Conservation (phyloP, 805 yeast species). For the Wickerhamiella allomyrinae region DNA sequence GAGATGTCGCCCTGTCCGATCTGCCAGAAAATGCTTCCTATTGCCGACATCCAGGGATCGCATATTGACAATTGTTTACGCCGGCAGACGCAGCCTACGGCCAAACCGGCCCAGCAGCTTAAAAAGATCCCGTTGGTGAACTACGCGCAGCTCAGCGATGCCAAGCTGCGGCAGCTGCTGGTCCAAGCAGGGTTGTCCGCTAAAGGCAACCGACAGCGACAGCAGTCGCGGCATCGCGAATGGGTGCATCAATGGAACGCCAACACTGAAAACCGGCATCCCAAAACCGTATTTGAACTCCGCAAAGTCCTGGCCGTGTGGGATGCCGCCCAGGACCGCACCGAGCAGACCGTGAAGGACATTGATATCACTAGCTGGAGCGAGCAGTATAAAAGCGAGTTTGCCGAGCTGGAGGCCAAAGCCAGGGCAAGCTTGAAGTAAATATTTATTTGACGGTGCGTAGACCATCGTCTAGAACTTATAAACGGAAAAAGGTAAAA, state of each 20-base stretch:
- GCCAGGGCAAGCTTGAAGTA: slow-evolving; percentile 8
- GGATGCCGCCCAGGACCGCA: slow-evolving; percentile 10
- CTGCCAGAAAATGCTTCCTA: slow-evolving; percentile 41
- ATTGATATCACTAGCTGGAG: slow-evolving; percentile 10
- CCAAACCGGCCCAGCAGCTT: slow-evolving; percentile 13
- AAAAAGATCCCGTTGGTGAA: slow-evolving; percentile 34
- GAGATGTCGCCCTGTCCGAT: slow-evolving; percentile 60
- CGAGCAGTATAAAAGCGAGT: slow-evolving; percentile 14
- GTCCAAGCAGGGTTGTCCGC: slow-evolving; percentile 40
- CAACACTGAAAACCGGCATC: slow-evolving; percentile 57
- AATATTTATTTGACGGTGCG: no score
- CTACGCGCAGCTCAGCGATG: slow-evolving; percentile 41
- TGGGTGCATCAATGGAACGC: slow-evolving; percentile 69
- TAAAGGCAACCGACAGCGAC: slow-evolving; percentile 44
- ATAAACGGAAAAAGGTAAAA: no score
- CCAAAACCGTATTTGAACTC: slow-evolving; percentile 42
- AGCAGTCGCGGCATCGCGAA: slow-evolving; percentile 63
- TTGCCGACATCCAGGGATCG: slow-evolving; percentile 37
- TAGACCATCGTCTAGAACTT: no score
- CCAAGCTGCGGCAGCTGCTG: slow-evolving; percentile 49
- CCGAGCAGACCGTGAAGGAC: slow-evolving; percentile 7
- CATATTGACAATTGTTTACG: slow-evolving; percentile 51
- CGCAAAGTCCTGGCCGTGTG: slow-evolving; percentile 35
- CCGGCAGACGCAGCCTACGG: slow-evolving; percentile 8
- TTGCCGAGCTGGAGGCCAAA: slow-evolving; percentile 11